Percentiles rank a stretch among this genome's conserved stretches.
Conservation (phyloP, 2,329 filamentous ascomycete genomes). For the Blastomyces percursus region DNA sequence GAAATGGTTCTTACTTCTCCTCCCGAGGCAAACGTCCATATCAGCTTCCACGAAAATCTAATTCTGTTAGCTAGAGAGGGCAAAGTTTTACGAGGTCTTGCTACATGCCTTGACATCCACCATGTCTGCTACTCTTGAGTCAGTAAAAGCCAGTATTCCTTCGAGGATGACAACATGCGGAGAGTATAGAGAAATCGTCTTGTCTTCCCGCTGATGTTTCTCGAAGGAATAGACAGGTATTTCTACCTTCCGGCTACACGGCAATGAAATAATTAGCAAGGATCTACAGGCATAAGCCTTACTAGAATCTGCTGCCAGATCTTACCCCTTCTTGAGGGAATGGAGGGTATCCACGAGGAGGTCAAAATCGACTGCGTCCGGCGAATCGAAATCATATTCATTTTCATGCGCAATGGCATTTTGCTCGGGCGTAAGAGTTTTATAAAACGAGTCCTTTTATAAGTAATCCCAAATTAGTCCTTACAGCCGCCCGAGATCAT, state of each 20-base stretch:
- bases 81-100: neutral
- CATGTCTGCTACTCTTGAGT: constrained; percentile 70
- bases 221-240: constrained; percentile 94
- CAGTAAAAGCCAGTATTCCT: constrained; percentile 90
- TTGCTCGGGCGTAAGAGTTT: constrained; percentile 67
- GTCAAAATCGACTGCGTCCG: constrained; percentile 91
- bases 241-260: constrained; percentile 48
- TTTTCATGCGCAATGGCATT: constrained; percentile 73
- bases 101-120: constrained; percentile 70
- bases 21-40: constrained; percentile 80
- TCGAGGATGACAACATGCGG: constrained; percentile 92
- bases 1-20: constrained; percentile 54
- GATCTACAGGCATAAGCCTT: constrained; percentile 1
- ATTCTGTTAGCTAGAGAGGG: constrained; percentile 12
- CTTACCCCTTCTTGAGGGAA: constrained; percentile 85
- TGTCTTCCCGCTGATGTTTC: constrained; percentile 67
- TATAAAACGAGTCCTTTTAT: constrained; percentile 93
- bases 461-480: constrained; percentile 12
- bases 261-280: constrained; percentile 12
- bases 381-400: constrained; percentile 93
- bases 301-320: constrained; percentile 5
- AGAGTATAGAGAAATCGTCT: constrained; percentile 85
- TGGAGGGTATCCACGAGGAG: constrained; percentile 64
- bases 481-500: constrained; percentile 8
- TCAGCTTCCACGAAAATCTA: constrained; percentile 95